Evolutionary conservation across 2,329 filamentous ascomycete species (phyloP), one percentile per base, ranked within the genome.

Genomic region (Aspergillus phoenicis): DNA sequence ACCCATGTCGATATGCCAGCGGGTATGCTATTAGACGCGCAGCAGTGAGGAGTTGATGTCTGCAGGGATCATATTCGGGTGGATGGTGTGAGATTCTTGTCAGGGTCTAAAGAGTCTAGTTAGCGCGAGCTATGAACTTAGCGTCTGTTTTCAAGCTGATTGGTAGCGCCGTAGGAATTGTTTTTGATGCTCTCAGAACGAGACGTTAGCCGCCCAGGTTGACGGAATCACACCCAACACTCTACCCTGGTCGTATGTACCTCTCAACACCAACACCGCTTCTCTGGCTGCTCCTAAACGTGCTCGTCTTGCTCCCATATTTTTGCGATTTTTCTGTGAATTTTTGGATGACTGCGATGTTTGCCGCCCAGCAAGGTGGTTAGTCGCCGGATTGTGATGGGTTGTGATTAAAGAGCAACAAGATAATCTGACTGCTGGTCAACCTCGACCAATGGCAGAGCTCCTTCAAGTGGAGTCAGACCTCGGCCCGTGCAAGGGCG

Each of bases 51-150:
- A 60, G 24, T 38, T 43, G 55, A 61, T 55, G 51, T 49, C 48
- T 53, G 47, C 60, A 59, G 41, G 60, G 57, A 62, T 62, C 28
- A 62, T 38, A 8, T 15, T 47, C 55, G 52, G 60, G 60, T 51
- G 53, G 36, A 59, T 52, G 43, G 56, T 52, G 39, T 58, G 49
- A 55, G 39, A 45, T 59, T 53, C 41, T 43, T 55, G 56, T 48
- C 56, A 55, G 48, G 56, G 55, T 43, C 47, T 58, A 30, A 51
- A 43, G 47, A 10, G 20, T 47, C 20, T 47, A 26, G 43, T 47
- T 47, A 47, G 43, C 43, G 43, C 43, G 43, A 13, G 41, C 4
- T 52, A 47, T 28, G 30, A 41, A 52, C 30, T 26, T 30, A 52
- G 52, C 52, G 38, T 52, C 22, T 26, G 3, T 48, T 33, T 39